Percentiles rank a stretch among this genome's conserved stretches.
phyloP scores from a whole-genome alignment of 2,329 filamentous ascomycete species.

The Diaporthe batatas region DNA sequence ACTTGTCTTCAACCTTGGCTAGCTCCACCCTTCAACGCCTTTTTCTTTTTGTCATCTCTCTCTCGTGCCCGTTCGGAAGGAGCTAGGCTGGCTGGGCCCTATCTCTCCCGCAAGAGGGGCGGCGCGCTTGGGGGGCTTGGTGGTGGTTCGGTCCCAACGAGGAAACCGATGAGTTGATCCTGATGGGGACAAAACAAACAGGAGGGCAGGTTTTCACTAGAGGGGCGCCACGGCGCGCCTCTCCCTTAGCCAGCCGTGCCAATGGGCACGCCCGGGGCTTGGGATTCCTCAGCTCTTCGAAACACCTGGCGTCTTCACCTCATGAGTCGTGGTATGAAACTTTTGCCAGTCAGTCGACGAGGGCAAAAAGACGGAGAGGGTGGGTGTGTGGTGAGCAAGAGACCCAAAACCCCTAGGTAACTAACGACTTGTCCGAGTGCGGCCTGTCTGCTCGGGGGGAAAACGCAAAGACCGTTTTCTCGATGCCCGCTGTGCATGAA shows the following conservation, averaged over 20 bases:
- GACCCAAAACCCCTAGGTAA: too few relatives aligned
- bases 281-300: slow-evolving; percentile 18
- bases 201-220: slow-evolving; percentile 20
- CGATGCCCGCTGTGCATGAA: background rate
- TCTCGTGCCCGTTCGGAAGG: slow-evolving; percentile 9
- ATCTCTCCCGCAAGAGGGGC: slow-evolving; percentile 17
- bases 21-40: slow-evolving; percentile 17
- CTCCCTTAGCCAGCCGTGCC: slow-evolving; percentile 28
- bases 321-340: background rate
- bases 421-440: slow-evolving; percentile 12
- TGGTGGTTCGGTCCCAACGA: background rate
- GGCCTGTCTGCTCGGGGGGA: background rate
- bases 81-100: slow-evolving; percentile 22
- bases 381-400: too few relatives aligned
- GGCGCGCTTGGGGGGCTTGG: background rate
- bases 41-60: background rate
- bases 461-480: background rate
- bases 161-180: slow-evolving; percentile 34
- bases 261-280: slow-evolving; percentile 14
- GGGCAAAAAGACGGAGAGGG: background rate
- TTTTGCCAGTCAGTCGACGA: background rate
- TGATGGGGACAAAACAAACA: slow-evolving; percentile 16
- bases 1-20: slow-evolving; percentile 10
- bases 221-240: slow-evolving; percentile 26
- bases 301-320: slow-evolving; percentile 26